A percentile compares a stretch with the other conserved stretches of the same genome.
Evolutionary conservation across 306 rosid genomes (phyloP).

Genomic region (Cucumis hystrix): DNA sequence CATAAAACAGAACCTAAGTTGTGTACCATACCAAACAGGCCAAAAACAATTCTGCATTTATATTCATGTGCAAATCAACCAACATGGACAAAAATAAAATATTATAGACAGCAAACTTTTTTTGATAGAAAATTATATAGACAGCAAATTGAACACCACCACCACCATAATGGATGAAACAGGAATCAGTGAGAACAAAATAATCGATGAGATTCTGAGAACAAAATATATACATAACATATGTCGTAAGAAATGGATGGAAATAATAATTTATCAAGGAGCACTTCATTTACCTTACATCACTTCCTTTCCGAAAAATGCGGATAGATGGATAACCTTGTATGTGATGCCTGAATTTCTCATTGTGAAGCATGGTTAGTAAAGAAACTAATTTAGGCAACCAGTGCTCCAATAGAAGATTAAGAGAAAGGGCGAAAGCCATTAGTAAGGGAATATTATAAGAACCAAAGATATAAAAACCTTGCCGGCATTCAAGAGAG

Average conservation of each 20-base stretch:
- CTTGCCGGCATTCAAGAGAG: background rate
- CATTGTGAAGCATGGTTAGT: conserved; percentile 12
- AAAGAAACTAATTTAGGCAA: background rate
- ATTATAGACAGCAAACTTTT: background rate
- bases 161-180: background rate
- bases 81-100: background rate
- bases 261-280: background rate
- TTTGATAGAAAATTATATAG: no score
- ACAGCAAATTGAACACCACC: background rate
- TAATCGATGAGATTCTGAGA: no score
- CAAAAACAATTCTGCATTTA: background rate
- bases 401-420: background rate
- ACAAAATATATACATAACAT: background rate
- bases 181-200: background rate
- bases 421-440: background rate
- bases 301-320: conserved; percentile 90
- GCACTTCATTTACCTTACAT: conserved; percentile 46
- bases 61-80: background rate
- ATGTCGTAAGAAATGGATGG: background rate
- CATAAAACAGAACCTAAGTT: no score
- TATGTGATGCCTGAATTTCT: conserved; percentile 71
- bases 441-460: background rate
- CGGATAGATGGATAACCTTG: conserved; percentile 99
- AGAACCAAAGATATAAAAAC: background rate
- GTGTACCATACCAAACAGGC: no score